phyloP scores from a whole-genome alignment of 805 yeast species.

The Pichia sporocuriosa region DNA sequence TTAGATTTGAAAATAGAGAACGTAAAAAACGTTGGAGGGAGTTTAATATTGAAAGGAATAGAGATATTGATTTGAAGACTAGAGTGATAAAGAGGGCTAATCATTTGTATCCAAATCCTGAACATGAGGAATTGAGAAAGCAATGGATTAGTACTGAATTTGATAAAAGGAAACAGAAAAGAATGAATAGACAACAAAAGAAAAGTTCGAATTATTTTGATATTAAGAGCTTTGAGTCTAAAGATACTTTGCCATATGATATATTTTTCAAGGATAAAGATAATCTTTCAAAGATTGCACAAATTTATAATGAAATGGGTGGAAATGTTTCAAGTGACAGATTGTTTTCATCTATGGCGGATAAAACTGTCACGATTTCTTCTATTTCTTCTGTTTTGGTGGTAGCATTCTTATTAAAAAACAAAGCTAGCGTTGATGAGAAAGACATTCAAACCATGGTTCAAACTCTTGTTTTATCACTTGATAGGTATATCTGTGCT shows the following conservation, averaged over 20 bases:
- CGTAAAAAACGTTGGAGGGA: conserved; percentile 82
- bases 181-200: conserved; percentile 42
- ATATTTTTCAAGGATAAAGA: conserved; percentile 9
- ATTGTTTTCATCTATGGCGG: conserved; percentile 8
- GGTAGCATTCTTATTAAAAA: conserved; percentile 18
- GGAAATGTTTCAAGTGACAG: conserved; percentile 20
- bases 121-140: conserved; percentile 43
- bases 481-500: conserved; percentile 12
- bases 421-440: conserved; percentile 10
- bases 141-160: conserved; percentile 77
- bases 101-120: conserved; percentile 54
- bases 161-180: conserved; percentile 52
- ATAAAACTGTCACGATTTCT: conserved; percentile 21
- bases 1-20: conserved; percentile 63
- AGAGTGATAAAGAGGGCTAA: conserved; percentile 71
- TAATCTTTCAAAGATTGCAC: conserved; percentile 9
- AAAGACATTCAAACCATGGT: conserved; percentile 22
- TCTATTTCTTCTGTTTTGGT: conserved; percentile 24
- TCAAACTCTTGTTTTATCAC: conserved; percentile 27
- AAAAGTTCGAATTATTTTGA: conserved; percentile 14
- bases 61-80: conserved; percentile 79
- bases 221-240: conserved; percentile 8
- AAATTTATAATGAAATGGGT: conserved; percentile 32
- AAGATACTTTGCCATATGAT: conserved; percentile 8
- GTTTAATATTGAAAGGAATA: conserved; percentile 69